Conservation (phyloP, 2,329 filamentous ascomycete species). For the Zopfia rhizophila region DNA sequence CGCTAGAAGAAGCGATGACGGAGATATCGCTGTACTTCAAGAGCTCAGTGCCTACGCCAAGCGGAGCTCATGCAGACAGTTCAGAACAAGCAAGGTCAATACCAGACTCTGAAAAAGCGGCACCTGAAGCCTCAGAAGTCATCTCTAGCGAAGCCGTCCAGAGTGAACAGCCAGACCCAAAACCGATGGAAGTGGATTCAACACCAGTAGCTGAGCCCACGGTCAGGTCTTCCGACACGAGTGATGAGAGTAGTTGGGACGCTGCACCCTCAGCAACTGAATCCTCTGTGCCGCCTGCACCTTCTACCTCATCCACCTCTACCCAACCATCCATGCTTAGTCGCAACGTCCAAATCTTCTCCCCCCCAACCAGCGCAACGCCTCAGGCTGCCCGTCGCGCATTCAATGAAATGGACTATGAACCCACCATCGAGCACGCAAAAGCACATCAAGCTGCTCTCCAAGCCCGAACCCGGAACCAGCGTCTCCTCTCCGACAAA, state of each 20-base stretch:
- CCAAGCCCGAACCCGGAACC: constrained; percentile 72
- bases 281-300: constrained; percentile 27
- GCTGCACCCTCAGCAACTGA: constrained; percentile 26
- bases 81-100: constrained; percentile 39
- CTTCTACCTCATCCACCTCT: constrained; percentile 21
- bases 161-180: constrained; percentile 34
- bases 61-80: constrained; percentile 39
- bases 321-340: constrained; percentile 29
- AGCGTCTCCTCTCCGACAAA: constrained; percentile 81
- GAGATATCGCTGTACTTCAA: constrained; percentile 83
- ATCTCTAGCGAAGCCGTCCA: constrained; percentile 38
- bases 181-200: constrained; percentile 44
- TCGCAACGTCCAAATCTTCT: constrained; percentile 75
- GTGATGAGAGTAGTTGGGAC: no score
- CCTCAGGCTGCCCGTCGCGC: constrained; percentile 77
- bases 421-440: constrained; percentile 78
- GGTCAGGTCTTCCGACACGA: constrained; percentile 21
- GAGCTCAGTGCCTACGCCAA: constrained; percentile 41
- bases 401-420: constrained; percentile 79
- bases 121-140: constrained; percentile 35
- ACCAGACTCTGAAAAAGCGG: constrained; percentile 32
- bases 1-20: constrained; percentile 84
- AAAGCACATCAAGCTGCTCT: constrained; percentile 78
- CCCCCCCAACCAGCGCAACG: constrained; percentile 77
- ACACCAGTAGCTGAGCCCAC: constrained; percentile 24